These are phyloP conservation scores for Panaeolus papilionaceus DNA, from an alignment of 768 basidiomycete genomes.

Conservation along the genomic window DNA sequence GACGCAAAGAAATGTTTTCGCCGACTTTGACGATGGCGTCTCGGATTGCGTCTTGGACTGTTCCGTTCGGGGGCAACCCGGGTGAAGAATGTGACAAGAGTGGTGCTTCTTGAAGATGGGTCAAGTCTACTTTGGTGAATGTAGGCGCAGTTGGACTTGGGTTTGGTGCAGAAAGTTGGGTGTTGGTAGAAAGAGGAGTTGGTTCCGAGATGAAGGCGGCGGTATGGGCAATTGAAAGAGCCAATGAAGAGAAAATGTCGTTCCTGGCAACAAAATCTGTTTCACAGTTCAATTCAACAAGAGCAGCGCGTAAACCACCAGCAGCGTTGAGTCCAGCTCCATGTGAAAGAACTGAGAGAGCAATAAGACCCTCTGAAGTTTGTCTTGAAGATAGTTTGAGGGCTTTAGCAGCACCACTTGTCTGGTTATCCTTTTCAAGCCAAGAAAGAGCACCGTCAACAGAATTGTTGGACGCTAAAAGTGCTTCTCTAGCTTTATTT, in stretches of 20 bases:
- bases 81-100: constrained; percentile 55
- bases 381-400: constrained; percentile 82
- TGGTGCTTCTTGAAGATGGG: constrained; percentile 64
- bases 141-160: constrained; percentile 35
- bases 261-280: constrained; percentile 96
- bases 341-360: constrained; percentile 73
- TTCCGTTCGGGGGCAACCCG: constrained; percentile 42
- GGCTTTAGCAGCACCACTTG: constrained; percentile 78
- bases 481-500: constrained; percentile 88
- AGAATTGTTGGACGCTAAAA: constrained; percentile 75
- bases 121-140: constrained; percentile 58
- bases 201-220: constrained; percentile 72
- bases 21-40: constrained; percentile 78
- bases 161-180: constrained; percentile 73
- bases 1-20: constrained; percentile 75
- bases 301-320: constrained; percentile 73
- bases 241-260: constrained; percentile 78
- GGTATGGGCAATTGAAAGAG: constrained; percentile 82
- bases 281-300: constrained; percentile 95
- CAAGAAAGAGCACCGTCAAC: constrained; percentile 77
- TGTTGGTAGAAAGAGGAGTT: constrained; percentile 41
- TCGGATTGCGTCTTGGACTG: constrained; percentile 68
- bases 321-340: constrained; percentile 51
- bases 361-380: constrained; percentile 82
- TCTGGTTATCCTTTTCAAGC: constrained; percentile 76